Evolutionary conservation across 345 rosid genomes (phyloP).

Genomic region (Corchorus olitorius): DNA sequence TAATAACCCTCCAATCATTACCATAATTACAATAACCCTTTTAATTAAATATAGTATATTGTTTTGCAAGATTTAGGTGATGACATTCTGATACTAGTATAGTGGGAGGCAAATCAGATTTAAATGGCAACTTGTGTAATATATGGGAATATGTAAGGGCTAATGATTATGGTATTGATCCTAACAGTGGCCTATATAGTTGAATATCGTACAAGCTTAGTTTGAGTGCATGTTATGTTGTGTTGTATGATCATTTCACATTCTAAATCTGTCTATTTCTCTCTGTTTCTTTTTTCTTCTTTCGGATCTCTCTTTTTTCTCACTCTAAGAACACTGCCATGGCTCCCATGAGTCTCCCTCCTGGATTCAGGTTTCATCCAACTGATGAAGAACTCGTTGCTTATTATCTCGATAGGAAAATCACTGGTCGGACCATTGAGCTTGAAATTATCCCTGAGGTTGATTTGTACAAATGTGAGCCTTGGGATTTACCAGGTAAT

Average conservation of each 20-base stretch:
- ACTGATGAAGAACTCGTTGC: constrained; percentile 83
- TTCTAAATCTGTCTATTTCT: constrained; percentile 22
- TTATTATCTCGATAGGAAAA: constrained; percentile 71
- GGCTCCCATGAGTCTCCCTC: constrained; percentile 82
- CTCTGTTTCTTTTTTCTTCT: constrained; percentile 1
- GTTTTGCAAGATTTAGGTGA: constrained; percentile 24
- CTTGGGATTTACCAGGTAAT: constrained; percentile 84
- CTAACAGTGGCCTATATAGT: constrained; percentile 43
- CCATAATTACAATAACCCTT: constrained; percentile 12
- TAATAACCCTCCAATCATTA: constrained; percentile 1
- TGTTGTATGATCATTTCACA: not conserved
- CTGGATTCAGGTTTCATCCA: constrained; percentile 85
- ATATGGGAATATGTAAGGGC: constrained; percentile 4
- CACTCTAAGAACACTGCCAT: constrained; percentile 20
- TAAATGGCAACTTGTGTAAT: constrained; percentile 41
- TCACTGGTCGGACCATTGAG: constrained; percentile 62
- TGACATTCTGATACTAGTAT: not conserved
- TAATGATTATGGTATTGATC: constrained; percentile 23
- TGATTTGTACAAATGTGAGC: constrained; percentile 81
- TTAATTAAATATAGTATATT: not conserved
- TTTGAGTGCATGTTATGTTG: constrained; percentile 12
- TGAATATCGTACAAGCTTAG: constrained; percentile 34
- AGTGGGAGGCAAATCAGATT: constrained; percentile 17
- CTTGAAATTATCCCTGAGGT: constrained; percentile 78
- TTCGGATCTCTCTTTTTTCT: constrained; percentile 12